Evolutionary conservation across 2,329 filamentous ascomycete species (phyloP), one percentile per base, ranked within the genome.

Genomic region (Leptographium galeiforme): DNA sequence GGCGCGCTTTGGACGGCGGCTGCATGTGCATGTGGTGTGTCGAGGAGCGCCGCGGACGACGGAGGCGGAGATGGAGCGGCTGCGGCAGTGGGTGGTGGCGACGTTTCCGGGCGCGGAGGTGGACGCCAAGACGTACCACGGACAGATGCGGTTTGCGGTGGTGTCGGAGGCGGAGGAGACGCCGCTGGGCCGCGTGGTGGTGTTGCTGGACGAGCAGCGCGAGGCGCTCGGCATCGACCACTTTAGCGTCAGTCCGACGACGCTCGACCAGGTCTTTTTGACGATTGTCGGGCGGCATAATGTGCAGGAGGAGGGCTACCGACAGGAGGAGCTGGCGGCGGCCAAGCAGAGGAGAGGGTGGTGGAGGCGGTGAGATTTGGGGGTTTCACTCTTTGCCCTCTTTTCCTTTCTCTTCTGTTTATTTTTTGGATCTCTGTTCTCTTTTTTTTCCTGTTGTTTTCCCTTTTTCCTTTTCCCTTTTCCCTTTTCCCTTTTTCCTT

Each of bases 261-360:
- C 88, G 16, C 70, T 96, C 44, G 90, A 96, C 64, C 87, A 95
- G 67, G 89, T 96, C 0, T 96, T 96, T 67, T 68, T 96, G 65
- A 78, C 77, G 32, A 93, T 96, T 63, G 89, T 95, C 0, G 83
- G 84, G 1, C 78, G 82, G 66, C 85, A 94, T 65, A 82, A 89
- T 64, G 78, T 91, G 8, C 73, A 82, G 59, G 88, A 94, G 65
- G 89, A 91, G 69, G 76, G 78, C 25, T 77, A 76, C 50, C 70
- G 70, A 14, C 54, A 53, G 2, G 52, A 56, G 14, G 60, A 67
- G 55, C 57, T 65, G 51, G 60, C 62, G 32, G 57, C 57, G 44
- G 56, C 51, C 19, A 54, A 38, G n/a, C n/a, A n/a, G 41, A 34
- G 19, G 38, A 53, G 48, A 44, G 19, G 53, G 45, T 57, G 51